Base-by-base conservation (phyloP, 2,329 filamentous ascomycete species). In the Scedosporium dehoogii region DNA sequence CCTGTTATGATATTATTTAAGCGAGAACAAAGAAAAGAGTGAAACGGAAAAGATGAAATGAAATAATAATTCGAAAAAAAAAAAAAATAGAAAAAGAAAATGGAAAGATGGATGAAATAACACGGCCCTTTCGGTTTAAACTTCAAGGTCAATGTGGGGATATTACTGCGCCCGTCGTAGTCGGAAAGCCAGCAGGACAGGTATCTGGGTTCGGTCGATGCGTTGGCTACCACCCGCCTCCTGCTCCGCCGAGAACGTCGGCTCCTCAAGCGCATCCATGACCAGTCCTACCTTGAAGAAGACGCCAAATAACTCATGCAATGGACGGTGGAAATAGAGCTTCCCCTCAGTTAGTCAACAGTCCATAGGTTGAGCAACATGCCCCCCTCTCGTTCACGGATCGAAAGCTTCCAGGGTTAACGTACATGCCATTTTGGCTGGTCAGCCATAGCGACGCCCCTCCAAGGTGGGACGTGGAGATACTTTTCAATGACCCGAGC, bases 241-340 rank as follows among this genome's bases (percentile, higher is more conserved):
- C 53, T 75, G 72, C 6, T 73, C 73, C 18, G 74, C 69, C 1
- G 68, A 71, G 61, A 81, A 81, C 2, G 75, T 74, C 0, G 76
- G 75, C 68, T 81, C 79, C 61, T 80, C 77, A 57, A 81, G 68
- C 3, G 71, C 74, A 65, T 80, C 79, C 66, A 81, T 69, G 5
- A 77, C 73, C 27, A 81, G 66, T 0, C 74, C 74, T 1, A 67
- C 69, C 27, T 68, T 68, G 67, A 80, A 79, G 65, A 81, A 81
- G 4, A 70, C 70, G 1, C 71, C 68, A 41, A 81, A 72, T 0
- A 81, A 70, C 63, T 78, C 74, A 60, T 76, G 73, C 27, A 81
- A 69, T 0, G 79, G 76, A 0, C 78, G 73, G 63, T 80, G 77
- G 65, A 78, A 80, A 62, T 74, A 75, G 10, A 72, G 56, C 73